Conservation (phyloP, 306 rosid genomes). For the Casuarina glauca region DNA sequence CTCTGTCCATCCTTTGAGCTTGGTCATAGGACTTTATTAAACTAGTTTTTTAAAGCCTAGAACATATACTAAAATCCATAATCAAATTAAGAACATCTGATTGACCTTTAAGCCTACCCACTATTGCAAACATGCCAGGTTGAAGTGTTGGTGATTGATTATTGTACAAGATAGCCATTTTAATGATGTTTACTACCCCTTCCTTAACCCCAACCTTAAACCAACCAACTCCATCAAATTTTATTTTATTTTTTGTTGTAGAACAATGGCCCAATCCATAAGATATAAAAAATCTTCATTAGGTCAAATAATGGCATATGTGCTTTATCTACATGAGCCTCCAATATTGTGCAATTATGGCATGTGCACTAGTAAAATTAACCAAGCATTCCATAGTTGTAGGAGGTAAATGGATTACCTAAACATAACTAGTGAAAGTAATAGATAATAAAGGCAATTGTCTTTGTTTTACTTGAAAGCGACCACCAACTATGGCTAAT, state of each 20-base stretch:
- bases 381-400: too few species aligned
- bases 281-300: slow-evolving; percentile 56
- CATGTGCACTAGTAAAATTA: too few species aligned
- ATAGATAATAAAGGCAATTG: too few species aligned
- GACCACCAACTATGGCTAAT: too few species aligned
- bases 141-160: slow-evolving; percentile 47
- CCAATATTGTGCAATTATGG: too few species aligned
- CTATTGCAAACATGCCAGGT: slow-evolving; percentile 62
- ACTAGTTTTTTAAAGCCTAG: not conserved
- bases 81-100: slow-evolving; percentile 26
- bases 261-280: slow-evolving; percentile 53
- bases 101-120: slow-evolving; percentile 64
- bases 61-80: slow-evolving; percentile 16
- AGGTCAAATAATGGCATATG: slow-evolving; percentile 7
- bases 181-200: slow-evolving; percentile 41
- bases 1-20: not conserved
- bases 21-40: not conserved
- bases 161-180: slow-evolving; percentile 58
- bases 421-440: too few species aligned
- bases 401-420: too few species aligned
- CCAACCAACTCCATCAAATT: slow-evolving; percentile 53
- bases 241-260: slow-evolving; percentile 22
- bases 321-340: too few species aligned
- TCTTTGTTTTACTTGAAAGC: too few species aligned
- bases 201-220: slow-evolving; percentile 47